phyloP scores from a whole-genome alignment of 2,329 filamentous ascomycete genomes.

The Aureobasidium sp. region DNA sequence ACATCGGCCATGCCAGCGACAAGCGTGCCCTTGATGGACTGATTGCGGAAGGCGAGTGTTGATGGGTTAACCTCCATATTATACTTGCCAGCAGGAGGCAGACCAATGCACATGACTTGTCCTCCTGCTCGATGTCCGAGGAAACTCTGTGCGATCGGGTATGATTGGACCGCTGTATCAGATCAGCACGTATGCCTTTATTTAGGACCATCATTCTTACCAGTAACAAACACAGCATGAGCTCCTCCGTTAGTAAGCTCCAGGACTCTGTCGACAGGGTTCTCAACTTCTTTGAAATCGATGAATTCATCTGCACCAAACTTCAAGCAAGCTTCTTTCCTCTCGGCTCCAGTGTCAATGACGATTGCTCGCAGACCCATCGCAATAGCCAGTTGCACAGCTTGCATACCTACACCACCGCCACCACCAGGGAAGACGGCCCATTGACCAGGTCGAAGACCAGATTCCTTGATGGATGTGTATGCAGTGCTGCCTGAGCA shows the following conservation, averaged over 20 bases:
- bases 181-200: background rate
- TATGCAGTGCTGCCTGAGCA: constrained; percentile 52
- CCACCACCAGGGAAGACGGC: constrained; percentile 49
- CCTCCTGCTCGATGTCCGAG: constrained; percentile 40
- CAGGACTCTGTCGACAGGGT: constrained; percentile 35
- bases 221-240: constrained; percentile 33
- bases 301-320: constrained; percentile 49
- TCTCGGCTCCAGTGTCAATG: constrained; percentile 43
- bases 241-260: constrained; percentile 40
- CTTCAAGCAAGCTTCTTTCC: constrained; percentile 36
- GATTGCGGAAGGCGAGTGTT: constrained; percentile 26
- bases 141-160: constrained; percentile 28
- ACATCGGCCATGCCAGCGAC: constrained; percentile 42
- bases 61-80: constrained; percentile 26
- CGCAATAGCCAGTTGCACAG: constrained; percentile 45
- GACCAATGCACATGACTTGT: constrained; percentile 42
- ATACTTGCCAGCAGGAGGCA: constrained; percentile 28
- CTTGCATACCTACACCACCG: constrained; percentile 50
- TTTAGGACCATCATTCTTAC: background rate
- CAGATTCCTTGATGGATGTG: constrained; percentile 44
- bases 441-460: constrained; percentile 44
- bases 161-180: constrained; percentile 2
- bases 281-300: constrained; percentile 40
- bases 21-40: constrained; percentile 29
- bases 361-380: constrained; percentile 51